A percentile compares a stretch with the other conserved stretches of the same genome.
Conservation (phyloP, 176 grass and related monocot species). For the Aegilops tauschii region DNA sequence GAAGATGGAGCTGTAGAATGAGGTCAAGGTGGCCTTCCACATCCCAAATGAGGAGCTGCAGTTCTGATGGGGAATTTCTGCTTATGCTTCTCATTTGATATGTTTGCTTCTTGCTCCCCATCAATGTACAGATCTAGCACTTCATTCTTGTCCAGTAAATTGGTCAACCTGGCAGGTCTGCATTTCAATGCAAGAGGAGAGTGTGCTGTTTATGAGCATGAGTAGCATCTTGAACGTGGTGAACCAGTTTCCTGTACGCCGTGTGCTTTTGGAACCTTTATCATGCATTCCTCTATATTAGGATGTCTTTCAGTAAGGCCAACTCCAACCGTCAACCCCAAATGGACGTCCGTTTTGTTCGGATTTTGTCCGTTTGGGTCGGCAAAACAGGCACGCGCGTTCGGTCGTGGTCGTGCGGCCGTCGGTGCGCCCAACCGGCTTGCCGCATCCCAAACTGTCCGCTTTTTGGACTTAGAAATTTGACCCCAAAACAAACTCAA, state of each 20-base stretch:
- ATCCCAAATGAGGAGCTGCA: constrained; percentile 40
- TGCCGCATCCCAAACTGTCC: too few species aligned
- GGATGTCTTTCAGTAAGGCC: constrained; percentile 16
- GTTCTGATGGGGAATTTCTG: constrained; percentile 26
- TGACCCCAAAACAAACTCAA: too few species aligned
- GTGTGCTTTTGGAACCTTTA: constrained; percentile 25
- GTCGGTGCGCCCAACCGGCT: too few species aligned
- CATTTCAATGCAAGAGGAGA: constrained; percentile 53
- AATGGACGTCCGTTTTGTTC: too few species aligned
- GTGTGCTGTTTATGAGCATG: constrained; percentile 52
- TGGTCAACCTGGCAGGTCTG: constrained; percentile 40
- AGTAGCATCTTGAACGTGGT: constrained; percentile 55
- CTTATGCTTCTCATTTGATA: constrained; percentile 22
- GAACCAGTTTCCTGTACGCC: constrained; percentile 37
- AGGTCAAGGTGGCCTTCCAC: constrained; percentile 42
- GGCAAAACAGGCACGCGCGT: too few species aligned
- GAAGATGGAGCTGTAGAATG: constrained; percentile 49
- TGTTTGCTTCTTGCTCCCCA: constrained; percentile 39
- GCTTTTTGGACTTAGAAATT: too few species aligned
- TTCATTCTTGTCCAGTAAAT: constrained; percentile 43
- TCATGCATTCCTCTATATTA: constrained; percentile 26
- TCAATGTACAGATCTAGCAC: constrained; percentile 53
- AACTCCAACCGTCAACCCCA: too few species aligned
- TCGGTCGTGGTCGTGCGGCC: too few species aligned
- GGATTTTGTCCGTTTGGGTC: too few species aligned